Evolutionary conservation across 805 yeast species (phyloP).

Genomic region (Hanseniaspora thailandica): DNA sequence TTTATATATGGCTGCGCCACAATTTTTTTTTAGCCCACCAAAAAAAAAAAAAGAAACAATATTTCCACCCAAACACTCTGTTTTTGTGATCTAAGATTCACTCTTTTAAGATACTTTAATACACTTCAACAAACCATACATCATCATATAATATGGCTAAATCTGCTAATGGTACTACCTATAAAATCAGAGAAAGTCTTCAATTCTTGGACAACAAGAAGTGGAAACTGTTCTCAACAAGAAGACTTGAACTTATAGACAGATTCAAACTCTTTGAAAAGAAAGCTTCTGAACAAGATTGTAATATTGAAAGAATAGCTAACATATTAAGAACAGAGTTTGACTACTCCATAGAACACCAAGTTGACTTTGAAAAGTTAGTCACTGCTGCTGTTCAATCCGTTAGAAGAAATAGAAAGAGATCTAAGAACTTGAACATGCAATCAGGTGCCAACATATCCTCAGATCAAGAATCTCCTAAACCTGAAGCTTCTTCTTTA

Average conservation of each 20-base stretch:
- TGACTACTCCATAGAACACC: constrained; percentile 45
- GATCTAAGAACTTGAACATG: constrained; percentile 31
- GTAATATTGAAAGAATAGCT: constrained; percentile 68
- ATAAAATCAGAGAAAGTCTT: constrained; percentile 38
- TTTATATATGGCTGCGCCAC: neutral
- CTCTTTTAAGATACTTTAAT: too few relatives aligned
- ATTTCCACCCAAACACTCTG: too few relatives aligned
- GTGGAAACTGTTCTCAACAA: constrained; percentile 86
- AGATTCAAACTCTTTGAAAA: constrained; percentile 45
- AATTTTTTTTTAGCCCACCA: neutral
- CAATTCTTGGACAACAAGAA: constrained; percentile 67
- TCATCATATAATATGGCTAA: constrained; percentile 18
- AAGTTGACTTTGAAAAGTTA: constrained; percentile 71
- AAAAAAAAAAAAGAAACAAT: neutral
- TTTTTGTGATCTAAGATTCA: too few relatives aligned
- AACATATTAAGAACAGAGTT: constrained; percentile 66
- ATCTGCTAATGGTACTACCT: constrained; percentile 32
- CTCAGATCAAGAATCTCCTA: neutral
- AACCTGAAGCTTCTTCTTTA: neutral
- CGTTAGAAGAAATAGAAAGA: constrained; percentile 73
- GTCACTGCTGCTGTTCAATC: constrained; percentile 91
- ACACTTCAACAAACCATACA: too few relatives aligned
- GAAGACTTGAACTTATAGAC: constrained; percentile 82
- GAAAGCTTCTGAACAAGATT: constrained; percentile 90
- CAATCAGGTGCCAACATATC: neutral